Conservation (phyloP, 768 basidiomycete genomes). For the Chiua virens region DNA sequence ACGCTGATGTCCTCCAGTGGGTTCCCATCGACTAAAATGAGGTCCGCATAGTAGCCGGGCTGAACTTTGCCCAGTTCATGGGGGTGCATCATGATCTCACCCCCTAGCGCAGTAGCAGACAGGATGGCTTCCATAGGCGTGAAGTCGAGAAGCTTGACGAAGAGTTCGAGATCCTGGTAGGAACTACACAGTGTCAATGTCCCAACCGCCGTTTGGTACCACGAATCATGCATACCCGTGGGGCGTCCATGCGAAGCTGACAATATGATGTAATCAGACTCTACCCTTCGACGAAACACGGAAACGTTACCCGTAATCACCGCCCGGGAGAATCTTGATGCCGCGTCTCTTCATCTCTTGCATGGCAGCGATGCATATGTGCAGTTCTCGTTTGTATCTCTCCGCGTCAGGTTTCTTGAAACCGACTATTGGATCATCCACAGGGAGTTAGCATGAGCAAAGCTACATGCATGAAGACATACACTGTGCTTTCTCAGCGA, state of each 20-base stretch:
- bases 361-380: slow-evolving; percentile 33
- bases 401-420: slow-evolving; percentile 14
- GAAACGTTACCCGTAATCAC: slow-evolving; percentile 35
- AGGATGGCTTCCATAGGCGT: slow-evolving; percentile 39
- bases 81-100: slow-evolving; percentile 36
- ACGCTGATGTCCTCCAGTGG: slow-evolving; percentile 36
- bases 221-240: slow-evolving; percentile 22
- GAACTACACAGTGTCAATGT: slow-evolving; percentile 21
- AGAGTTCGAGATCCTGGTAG: slow-evolving; percentile 38
- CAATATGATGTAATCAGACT: slow-evolving; percentile 1
- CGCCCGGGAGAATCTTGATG: slow-evolving; percentile 37
- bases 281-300: not conserved
- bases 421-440: slow-evolving; percentile 10
- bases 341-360: slow-evolving; percentile 39
- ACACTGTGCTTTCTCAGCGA: slow-evolving; percentile 29
- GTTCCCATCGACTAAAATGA: slow-evolving; percentile 37
- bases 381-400: slow-evolving; percentile 33
- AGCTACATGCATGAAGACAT: not conserved
- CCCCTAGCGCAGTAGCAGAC: slow-evolving; percentile 36
- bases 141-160: slow-evolving; percentile 35
- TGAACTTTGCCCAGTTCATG: slow-evolving; percentile 38
- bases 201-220: not conserved
- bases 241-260: slow-evolving; percentile 33
- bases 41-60: slow-evolving; percentile 38
- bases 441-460: not conserved